Evolutionary conservation across 192 early-diverging fungal species (phyloP).

Genomic region (Umbelopsis ramanniana): DNA sequence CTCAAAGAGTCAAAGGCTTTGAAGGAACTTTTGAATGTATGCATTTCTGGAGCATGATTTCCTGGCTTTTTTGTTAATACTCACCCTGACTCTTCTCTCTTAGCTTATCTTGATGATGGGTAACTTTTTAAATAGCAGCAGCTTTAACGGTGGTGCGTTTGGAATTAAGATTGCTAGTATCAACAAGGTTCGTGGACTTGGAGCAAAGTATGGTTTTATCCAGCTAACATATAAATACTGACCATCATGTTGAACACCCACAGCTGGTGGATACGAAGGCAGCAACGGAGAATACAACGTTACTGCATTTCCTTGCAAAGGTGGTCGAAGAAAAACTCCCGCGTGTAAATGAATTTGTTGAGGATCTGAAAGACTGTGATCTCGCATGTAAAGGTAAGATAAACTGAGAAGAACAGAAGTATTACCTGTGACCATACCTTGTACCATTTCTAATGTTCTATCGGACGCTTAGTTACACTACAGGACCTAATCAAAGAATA

Average conservation of each 20-base stretch:
- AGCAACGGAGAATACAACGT: constrained; percentile 62
- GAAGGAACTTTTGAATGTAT: constrained; percentile 70
- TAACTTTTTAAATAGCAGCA: constrained; percentile 83
- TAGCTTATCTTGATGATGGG: constrained; percentile 76
- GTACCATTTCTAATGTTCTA: neutral
- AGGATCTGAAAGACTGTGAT: constrained; percentile 71
- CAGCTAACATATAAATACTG: neutral
- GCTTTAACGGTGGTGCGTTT: constrained; percentile 82
- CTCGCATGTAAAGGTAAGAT: constrained; percentile 73
- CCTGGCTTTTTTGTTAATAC: neutral
- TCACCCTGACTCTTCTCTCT: neutral
- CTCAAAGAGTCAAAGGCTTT: constrained; percentile 71
- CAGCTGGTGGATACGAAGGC: constrained; percentile 85
- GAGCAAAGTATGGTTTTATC: neutral
- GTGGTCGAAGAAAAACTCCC: constrained; percentile 70
- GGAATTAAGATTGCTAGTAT: constrained; percentile 85
- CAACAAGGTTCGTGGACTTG: constrained; percentile 59
- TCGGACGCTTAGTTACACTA: constrained; percentile 47
- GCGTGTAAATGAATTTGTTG: constrained; percentile 57
- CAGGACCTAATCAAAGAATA: constrained; percentile 59
- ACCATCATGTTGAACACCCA: too few relatives aligned
- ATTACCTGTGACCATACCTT: neutral
- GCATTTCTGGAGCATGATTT: neutral
- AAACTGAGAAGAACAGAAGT: neutral
- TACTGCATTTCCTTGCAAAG: constrained; percentile 77